phyloP scores from a whole-genome alignment of 257 asterid species.

The Solanum clarkiae region DNA sequence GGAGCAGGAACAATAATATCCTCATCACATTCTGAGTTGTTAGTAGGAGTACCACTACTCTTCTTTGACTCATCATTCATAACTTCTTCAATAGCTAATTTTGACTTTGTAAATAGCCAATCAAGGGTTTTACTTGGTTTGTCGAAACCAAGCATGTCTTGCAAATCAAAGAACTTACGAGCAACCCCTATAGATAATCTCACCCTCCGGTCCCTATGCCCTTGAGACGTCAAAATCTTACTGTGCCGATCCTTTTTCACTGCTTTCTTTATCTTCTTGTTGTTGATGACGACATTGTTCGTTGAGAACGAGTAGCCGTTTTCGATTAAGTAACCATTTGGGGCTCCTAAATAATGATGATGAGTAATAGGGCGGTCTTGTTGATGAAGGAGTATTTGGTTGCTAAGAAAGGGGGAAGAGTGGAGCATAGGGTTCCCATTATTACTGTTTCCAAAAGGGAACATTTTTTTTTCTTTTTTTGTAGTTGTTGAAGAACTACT shows the following conservation, averaged over 20 bases:
- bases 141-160: conserved; percentile 66
- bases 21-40: conserved; percentile 15
- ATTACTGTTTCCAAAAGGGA: conserved; percentile 5
- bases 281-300: background rate
- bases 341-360: conserved; percentile 5
- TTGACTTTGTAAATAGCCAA: conserved; percentile 69
- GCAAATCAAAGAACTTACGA: conserved; percentile 76
- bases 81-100: conserved; percentile 54
- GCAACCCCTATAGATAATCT: conserved; percentile 80
- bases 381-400: conserved; percentile 23
- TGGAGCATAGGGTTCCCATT: conserved; percentile 34
- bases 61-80: background rate
- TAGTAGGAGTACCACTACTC: background rate
- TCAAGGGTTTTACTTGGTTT: conserved; percentile 89
- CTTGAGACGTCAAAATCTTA: conserved; percentile 71
- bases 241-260: conserved; percentile 59
- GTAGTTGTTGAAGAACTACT: background rate
- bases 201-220: conserved; percentile 76
- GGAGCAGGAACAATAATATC: background rate
- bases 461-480: conserved; percentile 12
- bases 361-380: background rate
- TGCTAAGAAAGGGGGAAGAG: conserved; percentile 9
- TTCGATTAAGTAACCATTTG: conserved; percentile 10
- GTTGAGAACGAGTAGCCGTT: background rate
- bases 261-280: background rate